These are phyloP conservation scores for Venturia pyrina DNA, from an alignment of 2,329 filamentous ascomycete genomes.

Conservation along the genomic window DNA sequence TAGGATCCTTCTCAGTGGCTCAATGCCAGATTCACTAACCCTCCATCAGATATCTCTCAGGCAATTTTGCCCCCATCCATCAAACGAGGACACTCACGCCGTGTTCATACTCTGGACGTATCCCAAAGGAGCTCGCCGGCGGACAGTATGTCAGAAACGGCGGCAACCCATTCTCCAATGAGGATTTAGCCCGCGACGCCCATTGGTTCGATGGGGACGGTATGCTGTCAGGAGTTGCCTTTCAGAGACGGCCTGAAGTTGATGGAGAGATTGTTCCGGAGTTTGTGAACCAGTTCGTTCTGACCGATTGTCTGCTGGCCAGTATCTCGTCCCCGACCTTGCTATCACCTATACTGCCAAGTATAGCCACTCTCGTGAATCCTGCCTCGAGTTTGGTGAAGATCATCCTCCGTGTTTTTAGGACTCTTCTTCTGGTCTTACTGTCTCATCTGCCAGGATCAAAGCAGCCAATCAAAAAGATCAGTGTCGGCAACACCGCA, in stretches of 20 bases:
- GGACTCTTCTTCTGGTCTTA: conserved; percentile 48
- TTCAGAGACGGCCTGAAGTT: conserved; percentile 34
- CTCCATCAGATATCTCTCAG: conserved; percentile 44
- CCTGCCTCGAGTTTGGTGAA: conserved; percentile 43
- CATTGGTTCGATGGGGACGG: conserved; percentile 72
- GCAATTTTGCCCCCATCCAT: conserved; percentile 60
- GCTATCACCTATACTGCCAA: conserved; percentile 48
- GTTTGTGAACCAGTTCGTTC: conserved; percentile 60
- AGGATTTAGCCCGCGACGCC: conserved; percentile 49
- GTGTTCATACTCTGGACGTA: conserved; percentile 46
- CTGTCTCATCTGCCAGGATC: conserved; percentile 49
- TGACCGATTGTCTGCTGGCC: conserved; percentile 56
- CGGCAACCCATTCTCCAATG: conserved; percentile 55
- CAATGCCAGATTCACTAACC: not conserved
- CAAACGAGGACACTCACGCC: conserved; percentile 44
- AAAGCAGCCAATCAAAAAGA: conserved; percentile 49
- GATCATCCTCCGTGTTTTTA: conserved; percentile 43
- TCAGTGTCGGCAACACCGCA: conserved; percentile 61
- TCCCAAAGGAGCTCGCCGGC: conserved; percentile 55
- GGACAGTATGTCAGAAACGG: conserved; percentile 66
- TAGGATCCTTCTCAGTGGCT: not conserved
- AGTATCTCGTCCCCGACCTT: conserved; percentile 1
- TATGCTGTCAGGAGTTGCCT: conserved; percentile 60
- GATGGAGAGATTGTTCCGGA: conserved; percentile 41
- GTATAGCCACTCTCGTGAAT: conserved; percentile 56